A percentile compares a stretch with the other conserved stretches of the same genome.
These are phyloP conservation scores for Cercospora berteroae DNA, from an alignment of 2,329 filamentous ascomycete species.

Conservation along the genomic window DNA sequence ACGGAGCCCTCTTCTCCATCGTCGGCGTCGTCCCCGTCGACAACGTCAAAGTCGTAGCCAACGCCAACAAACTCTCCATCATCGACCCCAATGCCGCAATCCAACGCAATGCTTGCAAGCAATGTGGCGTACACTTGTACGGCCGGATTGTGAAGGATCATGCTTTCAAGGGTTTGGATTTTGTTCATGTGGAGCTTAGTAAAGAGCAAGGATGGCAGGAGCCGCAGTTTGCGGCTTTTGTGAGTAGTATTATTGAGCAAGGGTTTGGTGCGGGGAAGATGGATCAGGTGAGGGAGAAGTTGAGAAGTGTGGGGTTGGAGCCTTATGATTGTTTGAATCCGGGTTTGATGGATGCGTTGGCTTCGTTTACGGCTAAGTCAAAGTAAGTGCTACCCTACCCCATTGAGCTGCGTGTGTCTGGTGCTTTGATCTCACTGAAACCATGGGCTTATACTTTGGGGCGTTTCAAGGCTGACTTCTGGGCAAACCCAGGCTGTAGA, in stretches of 20 bases:
- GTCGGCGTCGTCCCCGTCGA: slow-evolving; percentile 60
- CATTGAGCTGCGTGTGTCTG: not conserved
- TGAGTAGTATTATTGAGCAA: slow-evolving; percentile 67
- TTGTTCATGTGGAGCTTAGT: slow-evolving; percentile 64
- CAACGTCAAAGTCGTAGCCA: slow-evolving; percentile 57
- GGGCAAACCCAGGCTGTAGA: slow-evolving; percentile 20
- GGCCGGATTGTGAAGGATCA: slow-evolving; percentile 65
- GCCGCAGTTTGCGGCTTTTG: slow-evolving; percentile 68
- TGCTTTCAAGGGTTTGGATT: slow-evolving; percentile 67
- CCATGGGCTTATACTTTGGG: slow-evolving; percentile 5
- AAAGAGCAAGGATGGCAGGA: slow-evolving; percentile 66
- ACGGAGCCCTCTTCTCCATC: slow-evolving; percentile 62
- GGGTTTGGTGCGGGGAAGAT: slow-evolving; percentile 59
- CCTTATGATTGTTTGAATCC: slow-evolving; percentile 64
- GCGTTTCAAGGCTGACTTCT: slow-evolving; percentile 15
- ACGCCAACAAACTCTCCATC: slow-evolving; percentile 57
- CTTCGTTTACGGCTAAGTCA: slow-evolving; percentile 26
- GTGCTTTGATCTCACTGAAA: not conserved
- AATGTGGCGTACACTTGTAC: slow-evolving; percentile 62
- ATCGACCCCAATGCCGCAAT: slow-evolving; percentile 59
- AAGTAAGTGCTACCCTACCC: slow-evolving; percentile 20
- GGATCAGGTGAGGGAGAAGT: slow-evolving; percentile 53
- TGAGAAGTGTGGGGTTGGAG: slow-evolving; percentile 57
- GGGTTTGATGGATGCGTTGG: slow-evolving; percentile 57
- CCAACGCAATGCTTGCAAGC: slow-evolving; percentile 59